Percentiles rank a stretch among this genome's conserved stretches.
Evolutionary conservation across 345 rosid genomes (phyloP).

Genomic region (Linum lewisii): DNA sequence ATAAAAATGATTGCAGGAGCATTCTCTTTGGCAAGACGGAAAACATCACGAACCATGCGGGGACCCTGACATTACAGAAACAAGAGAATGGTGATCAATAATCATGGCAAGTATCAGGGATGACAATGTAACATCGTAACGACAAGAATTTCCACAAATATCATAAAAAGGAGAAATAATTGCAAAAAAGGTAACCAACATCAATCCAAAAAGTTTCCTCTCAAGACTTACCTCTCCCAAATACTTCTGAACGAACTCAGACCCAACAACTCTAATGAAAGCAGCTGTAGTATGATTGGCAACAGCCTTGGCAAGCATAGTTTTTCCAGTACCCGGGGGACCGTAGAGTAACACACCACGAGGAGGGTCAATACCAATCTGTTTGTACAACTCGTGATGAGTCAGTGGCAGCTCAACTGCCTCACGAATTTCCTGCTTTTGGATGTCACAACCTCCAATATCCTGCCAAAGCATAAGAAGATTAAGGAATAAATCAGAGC

Average conservation of each 20-base stretch:
- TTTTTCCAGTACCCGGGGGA: constrained; percentile 98
- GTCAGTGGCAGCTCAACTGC: constrained; percentile 96
- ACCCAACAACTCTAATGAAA: constrained; percentile 95
- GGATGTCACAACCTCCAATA: constrained; percentile 98
- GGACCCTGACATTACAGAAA: constrained; percentile 56
- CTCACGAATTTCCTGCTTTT: constrained; percentile 99
- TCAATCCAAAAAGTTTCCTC: background rate
- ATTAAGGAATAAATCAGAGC: background rate
- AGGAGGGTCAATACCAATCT: constrained; percentile 96
- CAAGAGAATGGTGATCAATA: background rate
- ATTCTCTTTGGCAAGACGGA: constrained; percentile 95
- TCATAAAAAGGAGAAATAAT: too few relatives aligned
- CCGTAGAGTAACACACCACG: constrained; percentile 97
- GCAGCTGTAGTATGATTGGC: constrained; percentile 97
- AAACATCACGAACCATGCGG: constrained; percentile 99
- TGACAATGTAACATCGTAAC: too few relatives aligned
- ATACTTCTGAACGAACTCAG: constrained; percentile 97
- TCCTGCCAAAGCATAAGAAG: constrained; percentile 33
- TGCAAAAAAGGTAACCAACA: too few relatives aligned
- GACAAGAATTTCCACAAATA: background rate
- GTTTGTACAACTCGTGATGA: constrained; percentile 89
- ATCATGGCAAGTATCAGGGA: background rate
- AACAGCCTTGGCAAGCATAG: constrained; percentile 98
- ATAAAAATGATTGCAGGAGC: constrained; percentile 98
- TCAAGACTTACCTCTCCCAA: constrained; percentile 69